Percentiles rank a stretch among this genome's conserved stretches.
Conservation (phyloP, 192 early-diverging fungal genomes). For the Lunasporangiospora selenospora region DNA sequence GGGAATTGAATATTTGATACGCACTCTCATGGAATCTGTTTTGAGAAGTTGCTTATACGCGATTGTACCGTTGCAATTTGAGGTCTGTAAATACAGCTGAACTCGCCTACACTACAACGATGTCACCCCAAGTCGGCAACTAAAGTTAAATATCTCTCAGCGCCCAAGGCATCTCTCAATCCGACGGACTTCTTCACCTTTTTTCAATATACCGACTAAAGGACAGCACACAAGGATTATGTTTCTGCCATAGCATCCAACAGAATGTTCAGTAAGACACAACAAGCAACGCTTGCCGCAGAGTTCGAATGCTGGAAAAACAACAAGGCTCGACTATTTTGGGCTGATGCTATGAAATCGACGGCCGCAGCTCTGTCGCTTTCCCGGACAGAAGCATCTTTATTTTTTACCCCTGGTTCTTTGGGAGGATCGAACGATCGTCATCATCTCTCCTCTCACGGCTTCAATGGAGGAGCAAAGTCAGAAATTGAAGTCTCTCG, state of each 20-base stretch:
- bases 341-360: too few species aligned
- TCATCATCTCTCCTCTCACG: too few species aligned
- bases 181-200: conserved; percentile 1
- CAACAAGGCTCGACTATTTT: too few species aligned
- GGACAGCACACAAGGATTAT: neutral
- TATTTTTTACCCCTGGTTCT: too few species aligned
- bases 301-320: too few species aligned
- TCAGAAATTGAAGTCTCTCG: too few species aligned
- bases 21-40: neutral
- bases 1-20: conserved; percentile 5
- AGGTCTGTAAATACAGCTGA: neutral
- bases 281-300: too few species aligned
- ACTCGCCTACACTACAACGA: neutral
- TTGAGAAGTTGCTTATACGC: neutral
- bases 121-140: neutral
- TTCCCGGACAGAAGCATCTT: too few species aligned
- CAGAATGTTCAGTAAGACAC: neutral
- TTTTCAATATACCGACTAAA: conserved; percentile 3
- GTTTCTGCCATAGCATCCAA: neutral
- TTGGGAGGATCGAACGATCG: too few species aligned
- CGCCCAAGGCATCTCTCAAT: conserved; percentile 5
- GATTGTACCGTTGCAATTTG: neutral
- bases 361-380: too few species aligned
- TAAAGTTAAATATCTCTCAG: neutral
- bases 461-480: too few species aligned